Evolutionary conservation across 352 stramenopile genomes (phyloP).

Genomic region (Phytophthora hibernalis): DNA sequence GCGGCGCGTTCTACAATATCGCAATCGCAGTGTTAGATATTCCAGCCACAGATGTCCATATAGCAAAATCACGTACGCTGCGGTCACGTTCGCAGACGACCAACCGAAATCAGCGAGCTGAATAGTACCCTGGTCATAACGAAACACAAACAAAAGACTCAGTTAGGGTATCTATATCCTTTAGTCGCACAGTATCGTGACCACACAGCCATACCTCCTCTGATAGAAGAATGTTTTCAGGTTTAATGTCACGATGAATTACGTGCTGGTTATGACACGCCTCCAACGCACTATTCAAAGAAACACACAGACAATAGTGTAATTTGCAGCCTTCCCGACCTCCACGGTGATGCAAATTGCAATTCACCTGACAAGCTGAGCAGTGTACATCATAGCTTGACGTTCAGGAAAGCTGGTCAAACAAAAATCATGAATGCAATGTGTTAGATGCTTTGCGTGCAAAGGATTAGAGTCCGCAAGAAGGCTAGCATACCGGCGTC

Average conservation of each 20-base stretch:
- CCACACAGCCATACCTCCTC: constrained; percentile 49
- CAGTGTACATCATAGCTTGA: constrained; percentile 70
- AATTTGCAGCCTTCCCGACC: not conserved
- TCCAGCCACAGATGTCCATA: not conserved
- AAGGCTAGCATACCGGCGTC: constrained; percentile 41
- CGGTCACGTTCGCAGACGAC: constrained; percentile 91
- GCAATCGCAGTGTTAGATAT: constrained; percentile 1
- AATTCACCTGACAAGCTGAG: constrained; percentile 72
- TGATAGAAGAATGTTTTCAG: constrained; percentile 93
- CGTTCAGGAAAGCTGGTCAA: constrained; percentile 61
- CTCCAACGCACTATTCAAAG: constrained; percentile 49
- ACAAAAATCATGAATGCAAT: not conserved
- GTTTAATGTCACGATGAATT: constrained; percentile 96
- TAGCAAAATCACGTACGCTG: constrained; percentile 53
- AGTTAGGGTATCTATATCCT: not conserved
- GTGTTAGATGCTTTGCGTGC: not conserved
- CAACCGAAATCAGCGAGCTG: constrained; percentile 99
- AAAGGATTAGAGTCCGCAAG: not conserved
- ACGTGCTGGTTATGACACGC: constrained; percentile 84
- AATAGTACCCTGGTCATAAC: constrained; percentile 82
- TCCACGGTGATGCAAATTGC: not conserved
- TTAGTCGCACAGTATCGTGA: not conserved
- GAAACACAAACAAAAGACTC: constrained; percentile 5
- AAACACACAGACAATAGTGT: not conserved
- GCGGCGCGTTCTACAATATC: constrained; percentile 72